Base-by-base conservation (phyloP, 441 rosid genomes). In the Croton laevigatus region DNA sequence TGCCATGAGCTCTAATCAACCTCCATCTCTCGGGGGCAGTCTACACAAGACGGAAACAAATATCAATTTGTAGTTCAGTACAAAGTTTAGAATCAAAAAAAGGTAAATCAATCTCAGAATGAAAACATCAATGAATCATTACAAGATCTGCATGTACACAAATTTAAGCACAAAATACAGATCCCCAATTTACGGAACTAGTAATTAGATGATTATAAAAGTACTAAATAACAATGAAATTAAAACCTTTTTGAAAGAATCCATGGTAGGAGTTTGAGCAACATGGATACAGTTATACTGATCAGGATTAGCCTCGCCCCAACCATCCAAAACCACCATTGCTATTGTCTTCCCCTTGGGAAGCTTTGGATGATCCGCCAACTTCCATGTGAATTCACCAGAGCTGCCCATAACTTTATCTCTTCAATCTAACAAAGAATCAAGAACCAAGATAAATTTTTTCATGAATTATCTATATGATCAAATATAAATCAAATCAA, bases 301-400 rank as follows among this genome's bases (percentile, higher is more conserved):
- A 80, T 92, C 94, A 32, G 97, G 91, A 19, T 79, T 91, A 72
- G 87, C 85, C 84, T 95, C 99, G 9, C 97, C 99, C 99, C 99
- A 95, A 1, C 99, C 99, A 75, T 95, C 99, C 66, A 95, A 80
- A 48, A 95, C 96, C 5, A 95, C 81, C 73, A 92, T 22, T 8
- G 89, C 99, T 16, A 95, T 62, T 17, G 85, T 78, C 84, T 91
- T 95, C 2, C 89, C 91, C 82, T 87, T 92, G 4, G 96, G 90
- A 37, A 94, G 86, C 85, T 81, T 83, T 0, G 94, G 92, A 68
- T 92, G 99, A 69, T 89, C 96, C 71, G 82, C 89, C 81, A 95
- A 78, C 68, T 87, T 87, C 89, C 90, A 94, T 36, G 84, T 27
- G 48, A 66, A 62, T 45, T 20, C 65, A 48, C 59, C 87, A 8